Evolutionary conservation across 2,329 filamentous ascomycete species (phyloP).

Genomic region (Venturia oleaginea): DNA sequence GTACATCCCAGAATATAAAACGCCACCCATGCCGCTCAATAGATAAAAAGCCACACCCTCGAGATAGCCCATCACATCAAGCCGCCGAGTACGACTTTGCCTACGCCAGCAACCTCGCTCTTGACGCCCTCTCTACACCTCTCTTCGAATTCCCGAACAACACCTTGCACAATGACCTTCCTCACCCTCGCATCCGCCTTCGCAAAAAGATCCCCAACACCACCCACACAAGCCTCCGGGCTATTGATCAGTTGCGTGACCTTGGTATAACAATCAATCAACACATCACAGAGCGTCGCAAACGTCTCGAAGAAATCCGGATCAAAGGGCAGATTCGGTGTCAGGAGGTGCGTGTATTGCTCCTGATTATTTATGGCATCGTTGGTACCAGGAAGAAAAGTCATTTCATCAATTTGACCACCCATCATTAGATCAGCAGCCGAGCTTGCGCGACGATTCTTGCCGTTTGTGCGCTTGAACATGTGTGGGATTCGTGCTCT

Average conservation of each 20-base stretch:
- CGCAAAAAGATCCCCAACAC: conserved; percentile 72
- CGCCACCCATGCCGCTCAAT: neutral
- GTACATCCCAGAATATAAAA: neutral
- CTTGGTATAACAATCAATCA: conserved; percentile 84
- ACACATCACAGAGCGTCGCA: conserved; percentile 84
- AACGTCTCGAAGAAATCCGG: conserved; percentile 97
- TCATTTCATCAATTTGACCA: neutral
- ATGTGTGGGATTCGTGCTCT: conserved; percentile 59
- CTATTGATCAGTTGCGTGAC: conserved; percentile 67
- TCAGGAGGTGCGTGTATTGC: conserved; percentile 48
- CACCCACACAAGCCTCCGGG: conserved; percentile 54
- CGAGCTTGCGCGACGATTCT: conserved; percentile 44
- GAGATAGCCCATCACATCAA: conserved; percentile 47
- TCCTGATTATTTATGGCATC: conserved; percentile 22
- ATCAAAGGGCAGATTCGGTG: conserved; percentile 88
- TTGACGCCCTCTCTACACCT: conserved; percentile 66
- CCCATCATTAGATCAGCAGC: conserved; percentile 39
- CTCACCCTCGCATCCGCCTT: conserved; percentile 81
- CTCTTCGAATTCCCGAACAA: conserved; percentile 91
- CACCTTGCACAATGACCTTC: conserved; percentile 79
- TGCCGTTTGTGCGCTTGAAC: conserved; percentile 40
- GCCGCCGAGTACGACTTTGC: conserved; percentile 81
- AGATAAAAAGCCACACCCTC: neutral
- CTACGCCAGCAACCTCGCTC: conserved; percentile 73
- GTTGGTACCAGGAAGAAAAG: conserved; percentile 18